These are phyloP conservation scores for Tuber indicum DNA, from an alignment of 495 filamentous ascomycete genomes.

Conservation along the genomic window DNA sequence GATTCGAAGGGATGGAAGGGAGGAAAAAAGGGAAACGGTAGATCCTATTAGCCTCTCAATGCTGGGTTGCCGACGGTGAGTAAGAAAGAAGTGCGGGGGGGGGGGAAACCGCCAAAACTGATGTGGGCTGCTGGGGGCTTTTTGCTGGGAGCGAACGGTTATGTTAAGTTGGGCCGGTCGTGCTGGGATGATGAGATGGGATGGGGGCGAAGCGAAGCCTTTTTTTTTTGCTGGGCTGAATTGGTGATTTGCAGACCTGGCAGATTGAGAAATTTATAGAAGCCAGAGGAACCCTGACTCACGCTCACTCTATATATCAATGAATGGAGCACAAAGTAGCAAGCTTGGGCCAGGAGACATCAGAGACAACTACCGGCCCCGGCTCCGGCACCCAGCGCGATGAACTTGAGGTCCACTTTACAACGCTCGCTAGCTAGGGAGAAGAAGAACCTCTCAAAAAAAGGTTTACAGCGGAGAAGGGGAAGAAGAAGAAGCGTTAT, in stretches of 20 bases:
- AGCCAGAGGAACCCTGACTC: conserved; percentile 2
- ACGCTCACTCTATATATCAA: neutral
- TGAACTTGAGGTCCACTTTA: neutral
- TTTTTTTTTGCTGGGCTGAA: conserved; percentile 23
- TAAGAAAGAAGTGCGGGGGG: conserved; percentile 38
- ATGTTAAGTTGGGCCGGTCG: conserved; percentile 22
- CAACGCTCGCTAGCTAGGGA: neutral
- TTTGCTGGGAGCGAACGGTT: conserved; percentile 24
- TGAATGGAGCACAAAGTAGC: neutral
- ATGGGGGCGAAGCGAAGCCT: conserved; percentile 36
- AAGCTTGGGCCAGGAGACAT: neutral
- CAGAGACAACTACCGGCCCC: neutral
- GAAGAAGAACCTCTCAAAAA: neutral
- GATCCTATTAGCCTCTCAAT: conserved; percentile 39
- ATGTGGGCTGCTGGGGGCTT: conserved; percentile 20
- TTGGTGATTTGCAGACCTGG: conserved; percentile 4
- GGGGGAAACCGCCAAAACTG: conserved; percentile 7
- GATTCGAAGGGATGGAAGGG: conserved; percentile 33
- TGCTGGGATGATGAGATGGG: conserved; percentile 40
- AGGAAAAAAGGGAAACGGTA: conserved; percentile 26
- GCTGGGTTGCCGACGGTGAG: conserved; percentile 27
- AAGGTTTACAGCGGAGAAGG: neutral
- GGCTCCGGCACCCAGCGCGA: neutral
- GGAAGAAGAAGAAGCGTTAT: neutral
- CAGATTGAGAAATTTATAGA: conserved; percentile 2